Base-by-base conservation (phyloP, 345 rosid species). In the Sisymbrium altissimum region DNA sequence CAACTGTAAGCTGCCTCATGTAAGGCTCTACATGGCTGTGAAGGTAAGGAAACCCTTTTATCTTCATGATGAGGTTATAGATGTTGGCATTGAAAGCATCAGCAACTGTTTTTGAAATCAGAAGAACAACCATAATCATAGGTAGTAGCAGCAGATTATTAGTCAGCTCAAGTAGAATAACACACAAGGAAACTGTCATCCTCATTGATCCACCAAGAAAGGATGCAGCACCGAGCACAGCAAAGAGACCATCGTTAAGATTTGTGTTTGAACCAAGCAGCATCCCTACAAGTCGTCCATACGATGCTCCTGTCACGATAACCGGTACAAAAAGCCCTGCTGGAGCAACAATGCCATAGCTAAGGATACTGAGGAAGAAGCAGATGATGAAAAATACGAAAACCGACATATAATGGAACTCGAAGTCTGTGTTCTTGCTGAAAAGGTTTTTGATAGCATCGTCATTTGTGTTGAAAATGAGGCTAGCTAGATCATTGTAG, bases 151-250 rank as follows among this genome's bases (percentile, higher is more conserved):
- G 81, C 6, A 95, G 88, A 74, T 92, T 95, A 79, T 90, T 95
- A 41, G 97, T 95, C 68, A 92, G 68, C 82, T 95, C 98, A 71
- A 92, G 81, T 68, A 95, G 83, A 68, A 95, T 87, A 27, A 88
- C 97, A 75, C 97, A 90, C 21, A 90, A 78, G 40, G 97, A 95
- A 45, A 95, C 94, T 0, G 99, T 95, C 92, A 82, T 87, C 86
- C 97, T 85, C 99, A 92, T 95, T 21, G 99, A 82, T 71, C 99
- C 98, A 5, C 96, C 97, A 13, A 90, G 93, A 74, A 95, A 82
- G 17, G 99, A 87, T 7, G 97, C 93, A 71, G 97, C 97, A 40
- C 97, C 99, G 2, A 95, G 87, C 66, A 90, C 97, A 33, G 97
- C 99, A 65, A 82, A 95, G 44, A 94, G 90, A 55, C 97, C 97